Evolutionary conservation across 1,139 yeast genomes (phyloP), one percentile per base, ranked within the genome.

Genomic region (Blastobotrys serpentis): DNA sequence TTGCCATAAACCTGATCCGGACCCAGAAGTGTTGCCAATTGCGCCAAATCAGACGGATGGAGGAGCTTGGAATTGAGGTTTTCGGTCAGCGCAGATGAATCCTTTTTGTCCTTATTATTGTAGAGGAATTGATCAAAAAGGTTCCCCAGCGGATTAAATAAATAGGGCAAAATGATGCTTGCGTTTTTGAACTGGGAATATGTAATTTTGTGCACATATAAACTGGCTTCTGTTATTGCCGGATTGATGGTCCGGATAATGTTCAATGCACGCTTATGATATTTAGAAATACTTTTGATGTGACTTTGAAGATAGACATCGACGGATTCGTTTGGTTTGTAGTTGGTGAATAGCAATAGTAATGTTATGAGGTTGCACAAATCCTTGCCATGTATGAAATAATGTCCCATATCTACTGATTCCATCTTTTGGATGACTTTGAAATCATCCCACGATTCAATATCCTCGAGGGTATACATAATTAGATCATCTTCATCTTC

Each of bases 331-430:
- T 30, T 45, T 4, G 59, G 51, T 34, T 48, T 42, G 26, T 52
- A 49, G 30, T 55, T 54, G 21, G 52, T 51, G 21, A 64, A 53
- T 5, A 62, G 56, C 26, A 65, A 54, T 8, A 63, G 46, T 21
- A 64, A 54, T 10, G 56, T 44, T 42, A 64, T 49, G 18, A 64
- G 48, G 14, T 56, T 55, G 33, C 54, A 53, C 18, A 63, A 34
- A 22, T 59, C 56, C 1, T 51, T 32, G 4, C 61, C 64, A 1
- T 56, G 25, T 5, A 63, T 53, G 63, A 53, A 51, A 44, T 75
- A 53, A 1, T 61, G 53, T 1, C 66, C 62, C 0, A 73, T 44
- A 21, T 76, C 74, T 21, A 63, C 46, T 5, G 54, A 56, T 55
- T 66, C 66, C 52, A 61, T 59, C 3, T 49, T 48, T 29, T 56